Evolutionary conservation across 345 rosid genomes (phyloP).

Genomic region (Excoecaria agallocha): DNA sequence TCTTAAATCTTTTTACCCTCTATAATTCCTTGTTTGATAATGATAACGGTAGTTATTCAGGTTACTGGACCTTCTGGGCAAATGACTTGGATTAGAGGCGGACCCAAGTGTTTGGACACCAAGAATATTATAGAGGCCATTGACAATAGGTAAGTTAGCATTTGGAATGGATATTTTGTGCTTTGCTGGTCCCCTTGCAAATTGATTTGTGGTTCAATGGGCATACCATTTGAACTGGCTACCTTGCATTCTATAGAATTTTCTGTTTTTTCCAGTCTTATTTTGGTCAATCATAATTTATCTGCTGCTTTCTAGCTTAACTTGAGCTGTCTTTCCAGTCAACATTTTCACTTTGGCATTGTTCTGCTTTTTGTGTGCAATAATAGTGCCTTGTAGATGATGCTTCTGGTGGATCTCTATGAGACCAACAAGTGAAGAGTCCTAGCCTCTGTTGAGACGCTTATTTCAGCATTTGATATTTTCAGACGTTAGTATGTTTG

Average conservation of each 20-base stretch:
- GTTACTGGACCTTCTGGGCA: slow-evolving; percentile 60
- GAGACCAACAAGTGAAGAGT: not conserved
- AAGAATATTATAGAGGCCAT: slow-evolving; percentile 48
- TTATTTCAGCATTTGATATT: not conserved
- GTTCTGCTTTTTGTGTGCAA: not conserved
- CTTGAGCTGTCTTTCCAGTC: not conserved
- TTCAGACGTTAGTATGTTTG: not conserved
- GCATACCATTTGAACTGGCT: not conserved
- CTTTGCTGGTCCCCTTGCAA: not conserved
- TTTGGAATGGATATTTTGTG: slow-evolving; percentile 7
- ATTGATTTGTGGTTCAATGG: not conserved
- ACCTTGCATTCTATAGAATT: not conserved
- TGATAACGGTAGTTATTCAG: slow-evolving; percentile 19
- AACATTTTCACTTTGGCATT: not conserved
- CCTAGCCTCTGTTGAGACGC: not conserved
- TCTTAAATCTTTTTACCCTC: not conserved
- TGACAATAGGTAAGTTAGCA: slow-evolving; percentile 43
- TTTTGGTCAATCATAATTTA: not conserved
- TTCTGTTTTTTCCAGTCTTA: not conserved
- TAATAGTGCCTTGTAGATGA: not conserved
- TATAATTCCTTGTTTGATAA: not conserved
- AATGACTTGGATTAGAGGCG: slow-evolving; percentile 64
- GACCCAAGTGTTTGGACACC: slow-evolving; percentile 53
- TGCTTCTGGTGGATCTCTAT: not conserved
- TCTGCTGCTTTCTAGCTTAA: not conserved